Percentiles rank a stretch among this genome's conserved stretches.
Evolutionary conservation across 495 filamentous ascomycete species (phyloP).

Genomic region (Penicillium riverlandense): DNA sequence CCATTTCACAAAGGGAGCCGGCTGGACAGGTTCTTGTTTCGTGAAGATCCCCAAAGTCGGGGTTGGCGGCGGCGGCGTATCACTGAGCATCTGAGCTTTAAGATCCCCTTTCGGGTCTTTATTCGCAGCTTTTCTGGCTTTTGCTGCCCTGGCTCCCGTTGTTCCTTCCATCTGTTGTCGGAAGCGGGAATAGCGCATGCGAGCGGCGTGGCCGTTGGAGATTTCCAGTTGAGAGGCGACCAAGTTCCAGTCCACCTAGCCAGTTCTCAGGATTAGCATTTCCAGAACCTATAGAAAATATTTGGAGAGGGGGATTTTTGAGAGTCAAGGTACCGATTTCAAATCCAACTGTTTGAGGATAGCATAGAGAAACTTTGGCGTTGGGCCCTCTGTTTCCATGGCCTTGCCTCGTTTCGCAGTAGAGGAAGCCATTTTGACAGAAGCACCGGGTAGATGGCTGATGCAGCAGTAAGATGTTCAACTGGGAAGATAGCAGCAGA

Average conservation of each 20-base stretch:
- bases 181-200: slow-evolving; percentile 75
- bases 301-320: no score
- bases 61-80: background rate
- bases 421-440: background rate
- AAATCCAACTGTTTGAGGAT: slow-evolving; percentile 71
- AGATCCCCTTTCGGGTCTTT: slow-evolving; percentile 5
- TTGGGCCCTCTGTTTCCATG: slow-evolving; percentile 41
- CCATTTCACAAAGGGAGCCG: slow-evolving; percentile 7
- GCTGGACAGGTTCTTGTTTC: background rate
- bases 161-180: slow-evolving; percentile 50
- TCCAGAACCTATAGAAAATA: no score
- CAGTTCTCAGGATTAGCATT: background rate
- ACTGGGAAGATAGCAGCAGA: no score
- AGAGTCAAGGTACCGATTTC: slow-evolving; percentile 44
- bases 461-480: no score
- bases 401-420: slow-evolving; percentile 34
- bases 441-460: background rate
- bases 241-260: slow-evolving; percentile 65
- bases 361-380: slow-evolving; percentile 59
- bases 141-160: slow-evolving; percentile 11
- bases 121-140: slow-evolving; percentile 8
- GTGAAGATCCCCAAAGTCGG: background rate
- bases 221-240: slow-evolving; percentile 58
- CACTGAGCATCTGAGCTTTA: background rate
- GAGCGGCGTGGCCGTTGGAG: slow-evolving; percentile 73